A percentile compares a stretch with the other conserved stretches of the same genome.
Conservation (phyloP, 1,284 basidiomycete genomes). For the Phenoliferia sp. region DNA sequence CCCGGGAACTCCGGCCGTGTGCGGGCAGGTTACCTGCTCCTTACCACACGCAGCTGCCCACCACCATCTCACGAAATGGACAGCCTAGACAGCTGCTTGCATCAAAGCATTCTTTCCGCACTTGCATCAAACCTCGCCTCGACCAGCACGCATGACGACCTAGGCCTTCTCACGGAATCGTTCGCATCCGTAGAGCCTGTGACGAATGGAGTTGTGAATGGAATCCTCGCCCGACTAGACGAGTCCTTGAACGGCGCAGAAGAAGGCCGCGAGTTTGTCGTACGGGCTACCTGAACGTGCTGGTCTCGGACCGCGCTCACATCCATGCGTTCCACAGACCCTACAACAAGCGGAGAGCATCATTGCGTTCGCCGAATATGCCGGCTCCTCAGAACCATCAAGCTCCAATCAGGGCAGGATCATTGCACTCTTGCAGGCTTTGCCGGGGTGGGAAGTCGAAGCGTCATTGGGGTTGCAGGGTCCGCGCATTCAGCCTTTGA, state of each 20-base stretch:
- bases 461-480: conserved; percentile 51
- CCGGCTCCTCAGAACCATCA: conserved; percentile 52
- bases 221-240: conserved; percentile 12
- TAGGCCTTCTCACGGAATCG: conserved; percentile 15
- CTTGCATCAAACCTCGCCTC: conserved; percentile 60
- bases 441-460: conserved; percentile 70
- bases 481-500: conserved; percentile 54
- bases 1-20: no score
- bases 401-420: conserved; percentile 12
- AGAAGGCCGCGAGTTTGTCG: conserved; percentile 54
- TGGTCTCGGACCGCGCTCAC: conserved; percentile 34
- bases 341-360: conserved; percentile 31
- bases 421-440: conserved; percentile 53
- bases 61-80: not conserved
- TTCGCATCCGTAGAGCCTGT: conserved; percentile 14
- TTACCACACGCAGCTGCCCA: no score
- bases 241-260: conserved; percentile 8
- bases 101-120: conserved; percentile 72
- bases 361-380: conserved; percentile 32
- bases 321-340: conserved; percentile 47
- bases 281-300: conserved; percentile 5
- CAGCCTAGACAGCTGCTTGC: conserved; percentile 54
- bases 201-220: conserved; percentile 22
- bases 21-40: no score
- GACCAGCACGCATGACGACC: conserved; percentile 30